Conservation (phyloP, 768 basidiomycete species). For the Hypholoma sublateritium region DNA sequence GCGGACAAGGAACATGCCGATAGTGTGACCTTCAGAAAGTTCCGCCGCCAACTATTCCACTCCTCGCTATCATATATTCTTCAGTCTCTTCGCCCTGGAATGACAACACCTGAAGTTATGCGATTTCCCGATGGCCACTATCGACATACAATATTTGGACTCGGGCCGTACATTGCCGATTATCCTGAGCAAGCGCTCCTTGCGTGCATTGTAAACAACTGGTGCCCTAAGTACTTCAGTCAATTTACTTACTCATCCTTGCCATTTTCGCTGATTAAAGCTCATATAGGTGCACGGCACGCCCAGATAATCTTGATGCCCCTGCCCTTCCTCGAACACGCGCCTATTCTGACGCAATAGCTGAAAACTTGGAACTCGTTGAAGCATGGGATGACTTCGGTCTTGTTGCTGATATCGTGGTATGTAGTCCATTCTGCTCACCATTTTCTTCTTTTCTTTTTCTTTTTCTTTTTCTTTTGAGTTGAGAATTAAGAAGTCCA, state of each 20-base stretch:
- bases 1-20: too few relatives aligned
- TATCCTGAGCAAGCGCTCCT: too few relatives aligned
- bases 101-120: neutral
- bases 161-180: neutral
- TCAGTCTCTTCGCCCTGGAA: neutral
- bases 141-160: neutral
- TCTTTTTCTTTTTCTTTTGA: too few relatives aligned
- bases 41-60: neutral
- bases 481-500: too few relatives aligned
- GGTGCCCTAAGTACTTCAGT: neutral
- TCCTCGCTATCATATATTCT: neutral
- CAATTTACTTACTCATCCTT: neutral
- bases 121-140: constrained; percentile 1
- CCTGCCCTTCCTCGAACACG: neutral
- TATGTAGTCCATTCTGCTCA: neutral
- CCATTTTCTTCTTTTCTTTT: neutral
- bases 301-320: neutral
- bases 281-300: neutral
- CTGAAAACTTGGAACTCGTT: neutral
- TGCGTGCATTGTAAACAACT: neutral
- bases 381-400: neutral
- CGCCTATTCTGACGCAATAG: neutral
- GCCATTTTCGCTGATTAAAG: neutral
- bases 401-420: neutral
- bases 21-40: too few relatives aligned